These are phyloP conservation scores for Fusarium kyushuense DNA, from an alignment of 2,329 filamentous ascomycete genomes.

Conservation along the genomic window DNA sequence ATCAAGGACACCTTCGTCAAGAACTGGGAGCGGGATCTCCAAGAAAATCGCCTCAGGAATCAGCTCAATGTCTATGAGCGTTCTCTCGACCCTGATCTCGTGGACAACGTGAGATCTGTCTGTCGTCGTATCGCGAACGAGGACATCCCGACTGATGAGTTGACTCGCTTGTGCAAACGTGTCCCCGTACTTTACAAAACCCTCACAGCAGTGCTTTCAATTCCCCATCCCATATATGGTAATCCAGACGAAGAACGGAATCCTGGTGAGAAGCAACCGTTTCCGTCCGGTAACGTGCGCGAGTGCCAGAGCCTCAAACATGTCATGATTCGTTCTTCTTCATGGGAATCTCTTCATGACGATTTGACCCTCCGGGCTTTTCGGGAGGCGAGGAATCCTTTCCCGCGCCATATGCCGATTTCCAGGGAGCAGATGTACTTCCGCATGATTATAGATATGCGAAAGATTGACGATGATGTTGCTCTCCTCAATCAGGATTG, in stretches of 20 bases:
- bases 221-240: not conserved
- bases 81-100: not conserved
- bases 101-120: not conserved
- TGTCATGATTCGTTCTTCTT: slow-evolving; percentile 14
- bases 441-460: not conserved
- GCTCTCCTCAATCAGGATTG: slow-evolving; percentile 12
- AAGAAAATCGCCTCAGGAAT: not conserved
- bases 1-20: not conserved
- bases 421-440: not conserved
- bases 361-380: not conserved
- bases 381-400: not conserved
- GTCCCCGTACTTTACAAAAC: not conserved
- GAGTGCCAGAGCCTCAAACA: slow-evolving; percentile 19
- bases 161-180: not conserved
- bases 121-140: not conserved
- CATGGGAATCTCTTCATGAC: not conserved
- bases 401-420: not conserved
- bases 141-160: not conserved
- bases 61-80: slow-evolving; percentile 23
- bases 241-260: not conserved
- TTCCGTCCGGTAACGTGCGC: not conserved
- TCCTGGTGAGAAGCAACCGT: not conserved
- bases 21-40: slow-evolving; percentile 10
- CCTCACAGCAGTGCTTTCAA: slow-evolving; percentile 4
- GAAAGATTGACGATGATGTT: not conserved